phyloP scores from a whole-genome alignment of 129 eudicot species.

The Solidago caesia region DNA sequence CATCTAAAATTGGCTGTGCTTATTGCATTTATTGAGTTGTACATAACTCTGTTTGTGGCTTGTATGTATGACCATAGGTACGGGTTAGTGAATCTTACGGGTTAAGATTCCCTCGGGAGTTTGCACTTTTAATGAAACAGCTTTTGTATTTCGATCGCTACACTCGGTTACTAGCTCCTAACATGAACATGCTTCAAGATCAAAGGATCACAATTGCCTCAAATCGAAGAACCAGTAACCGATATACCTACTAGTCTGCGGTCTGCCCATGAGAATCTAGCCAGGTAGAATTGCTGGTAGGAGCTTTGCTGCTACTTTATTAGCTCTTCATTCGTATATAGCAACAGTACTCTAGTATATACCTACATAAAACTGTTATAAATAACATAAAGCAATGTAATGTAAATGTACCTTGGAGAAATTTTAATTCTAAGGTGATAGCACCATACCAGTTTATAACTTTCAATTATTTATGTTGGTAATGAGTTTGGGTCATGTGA shows the following conservation, averaged over 20 bases:
- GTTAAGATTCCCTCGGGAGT: conserved; percentile 92
- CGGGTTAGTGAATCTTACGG: conserved; percentile 98
- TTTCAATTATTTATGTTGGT: not conserved
- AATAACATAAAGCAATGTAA: conserved; percentile 5
- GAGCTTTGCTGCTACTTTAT: conserved; percentile 7
- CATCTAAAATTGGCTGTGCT: not conserved
- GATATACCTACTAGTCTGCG: conserved; percentile 41
- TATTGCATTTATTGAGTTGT: not conserved
- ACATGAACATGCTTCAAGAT: conserved; percentile 95
- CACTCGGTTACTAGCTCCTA: conserved; percentile 95
- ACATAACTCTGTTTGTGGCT: conserved; percentile 13
- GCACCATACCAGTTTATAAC: not conserved
- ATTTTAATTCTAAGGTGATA: conserved; percentile 8
- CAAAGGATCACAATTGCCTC: conserved; percentile 79
- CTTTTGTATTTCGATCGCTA: conserved; percentile 95
- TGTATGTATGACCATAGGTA: conserved; percentile 44
- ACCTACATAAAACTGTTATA: conserved; percentile 22
- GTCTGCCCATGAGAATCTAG: conserved; percentile 16
- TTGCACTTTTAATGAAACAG: conserved; percentile 96
- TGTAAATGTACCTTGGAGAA: conserved; percentile 15
- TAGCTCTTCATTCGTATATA: conserved; percentile 21
- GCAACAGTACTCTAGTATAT: conserved; percentile 12
- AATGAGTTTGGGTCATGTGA: not conserved
- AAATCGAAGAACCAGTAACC: conserved; percentile 45
- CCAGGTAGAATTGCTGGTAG: not conserved